Conservation (phyloP, 768 basidiomycete genomes). For the Tephrocybe rancida region DNA sequence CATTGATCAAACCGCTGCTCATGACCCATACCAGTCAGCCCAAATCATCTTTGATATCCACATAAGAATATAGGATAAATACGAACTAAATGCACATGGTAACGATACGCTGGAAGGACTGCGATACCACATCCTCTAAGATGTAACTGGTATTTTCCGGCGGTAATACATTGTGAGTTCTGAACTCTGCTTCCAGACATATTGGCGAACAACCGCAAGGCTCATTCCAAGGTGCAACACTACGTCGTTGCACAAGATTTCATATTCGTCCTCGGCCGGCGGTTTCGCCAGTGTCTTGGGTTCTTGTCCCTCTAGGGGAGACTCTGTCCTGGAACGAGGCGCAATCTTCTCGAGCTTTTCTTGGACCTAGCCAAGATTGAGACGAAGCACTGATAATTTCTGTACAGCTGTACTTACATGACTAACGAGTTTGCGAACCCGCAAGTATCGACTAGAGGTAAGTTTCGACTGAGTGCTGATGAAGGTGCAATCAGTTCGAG, state of each 20-base stretch:
- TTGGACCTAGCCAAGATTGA: conserved; percentile 58
- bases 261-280: conserved; percentile 72
- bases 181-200: conserved; percentile 76
- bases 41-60: not conserved
- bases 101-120: not conserved
- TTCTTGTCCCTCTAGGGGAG: conserved; percentile 17
- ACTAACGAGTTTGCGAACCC: conserved; percentile 79
- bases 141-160: conserved; percentile 30
- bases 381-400: not conserved
- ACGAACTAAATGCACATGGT: conserved; percentile 7
- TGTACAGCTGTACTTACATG: conserved; percentile 65
- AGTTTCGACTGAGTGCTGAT: conserved; percentile 77
- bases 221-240: conserved; percentile 87
- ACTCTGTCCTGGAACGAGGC: conserved; percentile 15
- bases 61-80: conserved; percentile 13
- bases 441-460: conserved; percentile 83
- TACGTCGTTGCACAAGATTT: conserved; percentile 88
- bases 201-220: conserved; percentile 88
- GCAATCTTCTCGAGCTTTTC: conserved; percentile 70
- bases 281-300: conserved; percentile 16
- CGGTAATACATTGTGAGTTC: conserved; percentile 83
- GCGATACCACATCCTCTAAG: too few relatives aligned
- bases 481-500: conserved; percentile 1
- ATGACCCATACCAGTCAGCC: too few relatives aligned
- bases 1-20: too few relatives aligned